phyloP scores from a whole-genome alignment of 371 early-diverging fungal species.

The Mortierella sp. region DNA sequence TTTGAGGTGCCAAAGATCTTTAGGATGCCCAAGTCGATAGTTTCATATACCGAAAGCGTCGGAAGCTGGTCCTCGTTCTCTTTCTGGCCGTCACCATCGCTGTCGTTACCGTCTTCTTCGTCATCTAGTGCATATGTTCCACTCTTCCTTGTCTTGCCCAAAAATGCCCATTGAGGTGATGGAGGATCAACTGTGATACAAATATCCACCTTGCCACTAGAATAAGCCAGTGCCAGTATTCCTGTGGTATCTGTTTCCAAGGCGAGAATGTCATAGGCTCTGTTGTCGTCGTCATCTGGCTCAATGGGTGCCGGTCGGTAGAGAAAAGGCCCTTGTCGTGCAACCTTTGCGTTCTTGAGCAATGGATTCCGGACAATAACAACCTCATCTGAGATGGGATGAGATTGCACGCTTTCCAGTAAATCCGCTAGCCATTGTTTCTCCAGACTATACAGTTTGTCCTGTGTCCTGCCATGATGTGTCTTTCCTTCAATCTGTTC shows the following conservation, averaged over 20 bases:
- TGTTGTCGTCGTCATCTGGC: slow-evolving; percentile 47
- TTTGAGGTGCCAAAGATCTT: slow-evolving; percentile 32
- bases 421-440: slow-evolving; percentile 51
- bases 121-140: slow-evolving; percentile 4
- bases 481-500: slow-evolving; percentile 6
- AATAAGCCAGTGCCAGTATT: slow-evolving; percentile 55
- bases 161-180: slow-evolving; percentile 35
- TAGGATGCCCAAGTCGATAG: slow-evolving; percentile 51
- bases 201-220: slow-evolving; percentile 54
- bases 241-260: slow-evolving; percentile 45
- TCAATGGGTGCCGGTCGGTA: slow-evolving; percentile 55
- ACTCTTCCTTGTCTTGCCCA: slow-evolving; percentile 1
- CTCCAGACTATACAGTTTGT: neutral
- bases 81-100: neutral
- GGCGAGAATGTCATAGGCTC: slow-evolving; percentile 56
- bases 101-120: slow-evolving; percentile 1
- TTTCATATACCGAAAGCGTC: slow-evolving; percentile 51
- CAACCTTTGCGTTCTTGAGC: slow-evolving; percentile 8
- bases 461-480: neutral
- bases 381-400: slow-evolving; percentile 32
- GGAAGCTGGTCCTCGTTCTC: slow-evolving; percentile 22
- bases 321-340: slow-evolving; percentile 57
- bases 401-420: slow-evolving; percentile 24
- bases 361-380: slow-evolving; percentile 31
- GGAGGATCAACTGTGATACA: slow-evolving; percentile 54